A percentile compares a stretch with the other conserved stretches of the same genome.
Conservation (phyloP, 371 early-diverging fungal genomes). For the Syncephalis fuscata region DNA sequence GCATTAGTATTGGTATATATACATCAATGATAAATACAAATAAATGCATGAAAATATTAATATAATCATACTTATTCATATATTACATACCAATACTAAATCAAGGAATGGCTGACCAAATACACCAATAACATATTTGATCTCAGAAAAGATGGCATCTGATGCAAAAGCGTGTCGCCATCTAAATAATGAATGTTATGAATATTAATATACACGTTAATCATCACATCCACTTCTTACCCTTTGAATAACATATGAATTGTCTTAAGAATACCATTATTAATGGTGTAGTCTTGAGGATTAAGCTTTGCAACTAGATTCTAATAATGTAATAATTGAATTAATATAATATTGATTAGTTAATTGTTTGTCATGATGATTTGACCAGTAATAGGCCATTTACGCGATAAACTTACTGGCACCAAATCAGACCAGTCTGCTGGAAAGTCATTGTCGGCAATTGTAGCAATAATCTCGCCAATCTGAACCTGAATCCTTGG, state of each 20-base stretch:
- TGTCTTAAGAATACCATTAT: conserved; percentile 83
- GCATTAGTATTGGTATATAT: no score
- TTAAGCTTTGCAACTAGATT: conserved; percentile 61
- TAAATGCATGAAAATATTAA: no score
- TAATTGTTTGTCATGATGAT: no score
- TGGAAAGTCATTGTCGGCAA: conserved; percentile 87
- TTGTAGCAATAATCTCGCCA: conserved; percentile 78
- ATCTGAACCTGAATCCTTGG: conserved; percentile 72
- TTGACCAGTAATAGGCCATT: no score
- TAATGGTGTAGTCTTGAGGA: conserved; percentile 55
- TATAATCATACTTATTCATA: not conserved
- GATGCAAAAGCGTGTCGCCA: conserved; percentile 76
- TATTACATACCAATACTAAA: conserved; percentile 45
- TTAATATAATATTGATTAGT: no score
- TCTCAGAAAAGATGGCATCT: conserved; percentile 64
- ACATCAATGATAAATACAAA: no score
- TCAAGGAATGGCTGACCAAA: conserved; percentile 70
- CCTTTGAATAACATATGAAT: conserved; percentile 87
- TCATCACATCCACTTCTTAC: conserved; percentile 24
- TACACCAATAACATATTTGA: conserved; percentile 75
- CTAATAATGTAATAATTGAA: conserved; percentile 14
- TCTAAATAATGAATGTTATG: no score
- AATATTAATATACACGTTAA: not conserved
- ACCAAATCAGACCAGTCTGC: conserved; percentile 72
- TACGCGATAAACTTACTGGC: conserved; percentile 41